Conservation (phyloP, 192 early-diverging fungal species). For the Geranomyces michiganensis region DNA sequence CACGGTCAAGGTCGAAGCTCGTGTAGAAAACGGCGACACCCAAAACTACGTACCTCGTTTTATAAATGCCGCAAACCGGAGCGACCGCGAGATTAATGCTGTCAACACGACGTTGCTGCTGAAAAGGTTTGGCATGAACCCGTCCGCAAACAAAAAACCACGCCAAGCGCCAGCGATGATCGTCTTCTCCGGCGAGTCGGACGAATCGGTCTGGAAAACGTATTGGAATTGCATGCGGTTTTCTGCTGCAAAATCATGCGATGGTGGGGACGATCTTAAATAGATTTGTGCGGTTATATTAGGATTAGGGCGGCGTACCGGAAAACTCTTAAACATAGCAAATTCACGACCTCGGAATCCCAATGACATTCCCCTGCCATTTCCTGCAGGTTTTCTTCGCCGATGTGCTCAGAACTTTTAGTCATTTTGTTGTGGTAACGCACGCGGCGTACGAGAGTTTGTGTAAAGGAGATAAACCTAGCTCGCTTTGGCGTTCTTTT, state of each 20-base stretch:
- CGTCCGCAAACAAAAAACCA: constrained; percentile 21
- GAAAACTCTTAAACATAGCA: no score
- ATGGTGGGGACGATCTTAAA: no score
- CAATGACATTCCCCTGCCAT: no score
- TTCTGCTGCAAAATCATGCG: not conserved
- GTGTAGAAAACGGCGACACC: constrained; percentile 8
- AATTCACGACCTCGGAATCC: no score
- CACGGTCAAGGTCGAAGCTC: not conserved
- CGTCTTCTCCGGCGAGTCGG: constrained; percentile 6
- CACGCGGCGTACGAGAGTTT: no score
- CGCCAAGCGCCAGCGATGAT: constrained; percentile 19
- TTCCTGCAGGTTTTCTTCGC: no score
- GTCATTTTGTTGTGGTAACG: no score
- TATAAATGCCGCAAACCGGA: constrained; percentile 5
- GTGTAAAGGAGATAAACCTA: no score
- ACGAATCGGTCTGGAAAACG: constrained; percentile 19
- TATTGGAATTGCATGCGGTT: constrained; percentile 12
- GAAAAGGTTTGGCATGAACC: constrained; percentile 30
- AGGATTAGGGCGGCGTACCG: no score
- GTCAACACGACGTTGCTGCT: constrained; percentile 22
- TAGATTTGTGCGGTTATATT: no score
- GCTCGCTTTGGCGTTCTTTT: no score
- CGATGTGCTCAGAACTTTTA: no score
- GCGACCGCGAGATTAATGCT: not conserved
- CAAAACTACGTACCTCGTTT: constrained; percentile 14